Evolutionary conservation across 495 filamentous ascomycete genomes (phyloP).

Genomic region (Pseudomonodictys pantanalensis): DNA sequence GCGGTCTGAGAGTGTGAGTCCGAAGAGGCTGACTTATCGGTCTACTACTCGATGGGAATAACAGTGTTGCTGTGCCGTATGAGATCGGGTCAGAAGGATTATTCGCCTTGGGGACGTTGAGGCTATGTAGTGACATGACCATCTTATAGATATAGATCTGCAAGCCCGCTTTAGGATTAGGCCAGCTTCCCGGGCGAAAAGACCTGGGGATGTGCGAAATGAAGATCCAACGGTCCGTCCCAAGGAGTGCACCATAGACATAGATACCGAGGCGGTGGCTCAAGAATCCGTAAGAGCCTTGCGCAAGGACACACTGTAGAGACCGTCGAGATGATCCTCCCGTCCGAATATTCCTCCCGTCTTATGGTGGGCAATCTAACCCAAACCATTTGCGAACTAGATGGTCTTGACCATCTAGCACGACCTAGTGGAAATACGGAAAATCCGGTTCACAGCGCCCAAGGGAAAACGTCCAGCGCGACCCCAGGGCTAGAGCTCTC

Average conservation of each 20-base stretch:
- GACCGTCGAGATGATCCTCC: neutral
- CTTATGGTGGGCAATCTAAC: neutral
- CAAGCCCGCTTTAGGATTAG: too few relatives aligned
- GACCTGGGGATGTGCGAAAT: neutral
- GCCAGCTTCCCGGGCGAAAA: too few relatives aligned
- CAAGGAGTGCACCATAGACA: too few relatives aligned
- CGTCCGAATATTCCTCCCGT: neutral
- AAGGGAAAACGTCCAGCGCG: too few relatives aligned
- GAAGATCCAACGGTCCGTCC: too few relatives aligned
- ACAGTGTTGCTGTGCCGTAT: conserved; percentile 12
- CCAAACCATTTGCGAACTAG: neutral
- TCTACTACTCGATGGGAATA: neutral
- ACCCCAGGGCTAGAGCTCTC: too few relatives aligned
- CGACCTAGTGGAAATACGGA: too few relatives aligned
- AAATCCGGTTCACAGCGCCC: too few relatives aligned
- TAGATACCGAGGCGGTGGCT: neutral
- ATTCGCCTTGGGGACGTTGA: neutral
- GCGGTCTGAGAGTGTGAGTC: neutral
- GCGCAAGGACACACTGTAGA: neutral
- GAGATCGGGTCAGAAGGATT: conserved; percentile 13
- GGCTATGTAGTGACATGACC: conserved; percentile 17
- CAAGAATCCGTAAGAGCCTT: neutral
- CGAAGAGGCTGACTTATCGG: neutral
- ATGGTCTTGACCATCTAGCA: too few relatives aligned
- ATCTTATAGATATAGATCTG: too few relatives aligned